These are phyloP conservation scores for Micractinium conductrix DNA, from an alignment of 139 green algal genomes.

Conservation along the genomic window DNA sequence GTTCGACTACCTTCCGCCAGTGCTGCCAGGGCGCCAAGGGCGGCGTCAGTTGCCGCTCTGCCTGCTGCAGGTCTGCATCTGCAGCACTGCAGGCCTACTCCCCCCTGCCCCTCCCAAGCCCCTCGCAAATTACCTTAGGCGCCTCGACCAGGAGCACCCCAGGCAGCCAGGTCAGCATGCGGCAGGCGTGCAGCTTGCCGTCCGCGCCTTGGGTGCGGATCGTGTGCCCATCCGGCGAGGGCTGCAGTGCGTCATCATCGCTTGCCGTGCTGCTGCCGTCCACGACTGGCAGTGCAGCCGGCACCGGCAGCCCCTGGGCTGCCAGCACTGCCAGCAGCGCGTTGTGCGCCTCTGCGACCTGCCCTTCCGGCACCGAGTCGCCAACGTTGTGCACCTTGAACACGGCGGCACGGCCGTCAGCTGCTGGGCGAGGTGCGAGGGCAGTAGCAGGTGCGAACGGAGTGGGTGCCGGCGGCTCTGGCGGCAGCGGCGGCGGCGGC, in stretches of 20 bases:
- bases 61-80: too few relatives aligned
- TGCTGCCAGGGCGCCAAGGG: too few relatives aligned
- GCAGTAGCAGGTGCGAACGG: neutral
- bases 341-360: constrained; percentile 18
- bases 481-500: constrained; percentile 1
- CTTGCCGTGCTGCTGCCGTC: neutral
- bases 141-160: neutral
- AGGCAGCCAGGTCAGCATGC: constrained; percentile 24
- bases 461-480: neutral
- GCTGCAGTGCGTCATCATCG: too few relatives aligned
- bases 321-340: neutral
- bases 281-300: neutral
- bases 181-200: constrained; percentile 10
- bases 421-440: neutral
- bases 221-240: too few relatives aligned
- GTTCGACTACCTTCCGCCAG: too few relatives aligned
- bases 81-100: too few relatives aligned
- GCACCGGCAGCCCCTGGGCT: neutral
- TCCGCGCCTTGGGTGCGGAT: too few relatives aligned
- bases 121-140: neutral
- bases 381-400: constrained; percentile 17
- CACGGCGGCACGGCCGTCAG: neutral
- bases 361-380: neutral
- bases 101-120: too few relatives aligned
- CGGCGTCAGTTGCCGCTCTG: too few relatives aligned